phyloP scores from a whole-genome alignment of 805 yeast species.

The Candida fluviatilis region DNA sequence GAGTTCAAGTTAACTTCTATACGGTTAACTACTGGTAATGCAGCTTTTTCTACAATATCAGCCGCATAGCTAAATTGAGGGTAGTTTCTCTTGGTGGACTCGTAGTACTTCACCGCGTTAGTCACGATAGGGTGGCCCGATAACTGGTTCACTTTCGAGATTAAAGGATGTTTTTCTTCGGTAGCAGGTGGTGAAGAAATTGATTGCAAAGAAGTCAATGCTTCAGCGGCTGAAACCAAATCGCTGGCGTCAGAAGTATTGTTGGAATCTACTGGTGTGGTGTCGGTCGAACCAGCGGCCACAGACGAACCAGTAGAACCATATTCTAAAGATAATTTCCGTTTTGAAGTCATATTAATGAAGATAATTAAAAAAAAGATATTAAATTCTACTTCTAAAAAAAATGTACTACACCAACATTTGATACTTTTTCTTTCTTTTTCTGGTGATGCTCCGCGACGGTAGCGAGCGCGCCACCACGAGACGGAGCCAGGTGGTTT shows the following conservation, averaged over 20 bases:
- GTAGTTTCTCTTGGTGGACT: conserved; percentile 41
- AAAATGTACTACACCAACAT: background rate
- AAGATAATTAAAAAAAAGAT: background rate
- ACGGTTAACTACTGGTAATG: conserved; percentile 49
- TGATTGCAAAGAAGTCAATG: conserved; percentile 28
- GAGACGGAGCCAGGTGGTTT: too few relatives aligned
- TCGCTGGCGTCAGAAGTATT: conserved; percentile 13
- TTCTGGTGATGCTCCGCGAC: too few relatives aligned
- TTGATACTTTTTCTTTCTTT: too few relatives aligned
- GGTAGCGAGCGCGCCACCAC: too few relatives aligned
- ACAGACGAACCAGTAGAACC: background rate
- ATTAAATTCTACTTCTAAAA: too few relatives aligned
- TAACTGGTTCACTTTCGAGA: conserved; percentile 34
- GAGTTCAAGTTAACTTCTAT: conserved; percentile 44
- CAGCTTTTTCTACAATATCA: conserved; percentile 53
- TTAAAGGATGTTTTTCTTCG: conserved; percentile 31
- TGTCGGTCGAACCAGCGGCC: background rate
- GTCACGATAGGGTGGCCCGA: conserved; percentile 40
- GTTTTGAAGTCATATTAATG: conserved; percentile 1
- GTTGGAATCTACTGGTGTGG: background rate
- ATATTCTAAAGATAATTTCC: background rate
- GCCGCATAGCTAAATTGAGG: conserved; percentile 58
- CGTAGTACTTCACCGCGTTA: conserved; percentile 47
- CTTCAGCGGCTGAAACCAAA: conserved; percentile 38
- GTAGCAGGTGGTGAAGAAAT: conserved; percentile 14